A percentile compares a stretch with the other conserved stretches of the same genome.
Evolutionary conservation across 148 eudicot genomes (phyloP).

Genomic region (Camellia sinensis): DNA sequence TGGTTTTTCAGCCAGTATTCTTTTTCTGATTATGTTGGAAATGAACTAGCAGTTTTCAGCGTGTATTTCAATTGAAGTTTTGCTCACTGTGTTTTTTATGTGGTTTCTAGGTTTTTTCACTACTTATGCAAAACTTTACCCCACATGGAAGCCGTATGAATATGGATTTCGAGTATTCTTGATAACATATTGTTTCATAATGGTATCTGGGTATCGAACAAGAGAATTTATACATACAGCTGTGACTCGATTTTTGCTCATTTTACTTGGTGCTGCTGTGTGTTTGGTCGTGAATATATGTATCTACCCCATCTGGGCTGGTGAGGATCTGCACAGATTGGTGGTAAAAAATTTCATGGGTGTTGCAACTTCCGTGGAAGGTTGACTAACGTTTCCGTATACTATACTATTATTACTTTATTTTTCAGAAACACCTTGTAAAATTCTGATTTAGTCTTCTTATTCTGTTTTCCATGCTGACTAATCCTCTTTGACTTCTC

Average conservation of each 20-base stretch:
- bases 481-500: conserved; percentile 12
- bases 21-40: background rate
- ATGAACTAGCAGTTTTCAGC: background rate
- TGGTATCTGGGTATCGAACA: conserved; percentile 85
- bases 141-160: conserved; percentile 85
- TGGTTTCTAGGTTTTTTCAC: conserved; percentile 46
- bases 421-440: background rate
- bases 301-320: conserved; percentile 95
- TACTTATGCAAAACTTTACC: conserved; percentile 73
- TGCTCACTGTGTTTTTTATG: conserved; percentile 4
- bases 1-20: conserved; percentile 14
- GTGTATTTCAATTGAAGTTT: background rate
- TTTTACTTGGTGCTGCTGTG: conserved; percentile 80
- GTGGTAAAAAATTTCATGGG: conserved; percentile 72
- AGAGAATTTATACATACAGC: conserved; percentile 70
- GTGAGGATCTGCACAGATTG: conserved; percentile 82
- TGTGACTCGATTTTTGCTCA: conserved; percentile 71
- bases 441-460: background rate
- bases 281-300: conserved; percentile 63
- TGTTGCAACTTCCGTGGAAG: conserved; percentile 86
- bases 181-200: conserved; percentile 76
- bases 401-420: background rate
- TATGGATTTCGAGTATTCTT: conserved; percentile 87
- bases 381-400: conserved; percentile 28
- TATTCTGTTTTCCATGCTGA: conserved; percentile 20